Evolutionary conservation across 1,284 basidiomycete genomes (phyloP).

Genomic region (Peniophora sp.): DNA sequence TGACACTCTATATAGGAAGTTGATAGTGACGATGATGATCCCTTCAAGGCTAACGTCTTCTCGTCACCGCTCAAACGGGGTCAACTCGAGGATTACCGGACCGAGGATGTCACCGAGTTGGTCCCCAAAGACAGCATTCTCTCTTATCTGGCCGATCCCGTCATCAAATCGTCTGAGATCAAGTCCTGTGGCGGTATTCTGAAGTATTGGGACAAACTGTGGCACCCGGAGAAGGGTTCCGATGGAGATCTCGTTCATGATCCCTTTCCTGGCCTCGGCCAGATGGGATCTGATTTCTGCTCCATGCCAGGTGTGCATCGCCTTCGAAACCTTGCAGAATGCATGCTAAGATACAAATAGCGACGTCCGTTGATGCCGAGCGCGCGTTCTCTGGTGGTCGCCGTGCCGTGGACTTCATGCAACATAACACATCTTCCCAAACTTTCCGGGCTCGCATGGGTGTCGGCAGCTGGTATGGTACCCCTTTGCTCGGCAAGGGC

Average conservation of each 20-base stretch:
- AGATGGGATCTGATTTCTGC: background rate
- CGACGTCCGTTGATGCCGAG: slow-evolving; percentile 10
- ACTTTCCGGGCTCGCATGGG: slow-evolving; percentile 23
- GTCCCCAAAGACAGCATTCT: background rate
- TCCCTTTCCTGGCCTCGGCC: background rate
- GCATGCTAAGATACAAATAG: slow-evolving; percentile 1
- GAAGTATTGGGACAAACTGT: background rate
- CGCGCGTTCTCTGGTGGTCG: slow-evolving; percentile 21
- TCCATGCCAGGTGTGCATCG: background rate
- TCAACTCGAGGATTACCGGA: no score
- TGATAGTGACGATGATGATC: no score
- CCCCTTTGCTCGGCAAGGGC: no score
- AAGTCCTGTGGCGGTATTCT: background rate
- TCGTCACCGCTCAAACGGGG: no score
- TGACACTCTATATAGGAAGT: no score
- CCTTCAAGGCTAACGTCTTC: no score
- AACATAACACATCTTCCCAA: slow-evolving; percentile 22
- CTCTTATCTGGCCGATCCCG: background rate
- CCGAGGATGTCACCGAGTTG: no score
- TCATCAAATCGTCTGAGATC: background rate
- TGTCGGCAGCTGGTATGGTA: slow-evolving; percentile 18
- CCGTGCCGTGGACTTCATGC: slow-evolving; percentile 20
- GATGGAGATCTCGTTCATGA: background rate
- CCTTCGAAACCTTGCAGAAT: background rate
- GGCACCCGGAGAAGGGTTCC: no score